Conservation (phyloP, 192 early-diverging fungal species). For the Mortierella claussenii region DNA sequence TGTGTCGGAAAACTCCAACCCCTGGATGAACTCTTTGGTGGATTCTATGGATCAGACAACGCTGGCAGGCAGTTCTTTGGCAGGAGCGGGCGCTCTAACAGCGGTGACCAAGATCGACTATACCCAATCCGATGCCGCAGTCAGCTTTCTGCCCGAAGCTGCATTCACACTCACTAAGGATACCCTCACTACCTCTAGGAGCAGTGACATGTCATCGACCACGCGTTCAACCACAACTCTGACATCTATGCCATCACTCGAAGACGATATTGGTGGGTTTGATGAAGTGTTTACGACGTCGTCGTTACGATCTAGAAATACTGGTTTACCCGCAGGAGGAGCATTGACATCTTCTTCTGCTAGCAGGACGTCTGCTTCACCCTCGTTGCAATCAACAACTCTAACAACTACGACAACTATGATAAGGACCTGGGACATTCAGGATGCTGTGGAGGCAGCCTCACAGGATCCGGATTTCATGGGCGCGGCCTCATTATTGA, state of each 20-base stretch:
- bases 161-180: constrained; percentile 6
- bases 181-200: not conserved
- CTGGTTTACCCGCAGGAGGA: not conserved
- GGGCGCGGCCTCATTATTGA: constrained; percentile 13
- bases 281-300: constrained; percentile 29
- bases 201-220: not conserved
- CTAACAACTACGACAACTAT: not conserved
- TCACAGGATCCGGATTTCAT: constrained; percentile 35
- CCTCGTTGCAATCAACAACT: not conserved
- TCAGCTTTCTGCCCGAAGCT: constrained; percentile 5
- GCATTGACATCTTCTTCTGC: not conserved
- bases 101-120: constrained; percentile 11
- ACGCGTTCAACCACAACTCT: not conserved
- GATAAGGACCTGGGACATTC: constrained; percentile 23
- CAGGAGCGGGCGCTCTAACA: not conserved
- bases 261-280: constrained; percentile 38
- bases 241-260: not conserved
- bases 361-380: not conserved
- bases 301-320: not conserved
- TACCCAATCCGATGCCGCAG: constrained; percentile 18
- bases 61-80: not conserved
- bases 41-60: constrained; percentile 33
- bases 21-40: constrained; percentile 37
- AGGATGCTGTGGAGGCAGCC: constrained; percentile 45
- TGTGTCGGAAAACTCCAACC: constrained; percentile 38